Evolutionary conservation across 2,329 filamentous ascomycete genomes (phyloP), one percentile per base, ranked within the genome.

Genomic region (Colletotrichum sidae): DNA sequence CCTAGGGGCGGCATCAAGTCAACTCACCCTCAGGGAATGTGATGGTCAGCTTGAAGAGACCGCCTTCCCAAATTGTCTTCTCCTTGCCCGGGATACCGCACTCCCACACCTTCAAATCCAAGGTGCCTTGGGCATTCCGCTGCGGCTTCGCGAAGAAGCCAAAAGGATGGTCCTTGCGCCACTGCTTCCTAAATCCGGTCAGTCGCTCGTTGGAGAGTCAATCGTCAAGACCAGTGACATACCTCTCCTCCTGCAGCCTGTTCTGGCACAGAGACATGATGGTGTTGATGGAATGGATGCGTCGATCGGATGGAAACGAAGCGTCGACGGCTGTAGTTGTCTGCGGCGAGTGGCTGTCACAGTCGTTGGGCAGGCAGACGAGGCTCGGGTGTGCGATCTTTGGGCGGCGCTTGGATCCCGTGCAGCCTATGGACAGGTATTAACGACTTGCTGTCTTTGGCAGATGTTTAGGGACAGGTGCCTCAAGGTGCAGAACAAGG

Each of bases 21-120:
- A 38, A 80, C 89, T 78, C 80, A 96, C 94, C 94, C 74, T 99
- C 96, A 0, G 96, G 96, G 72, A 99, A 99, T 10, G 87, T 89
- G 72, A 99, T 91, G 63, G 92, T 93, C 65, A 99, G 83, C 83
- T 98, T 99, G 83, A 98, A 98, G 10, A 97, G 82, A 2, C 96
- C 96, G n/a, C 94, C 94, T 74, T 97, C 94, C 96, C 96, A 99
- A 25, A 98, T 90, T 0, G 96, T 99, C 83, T 96, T 96, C 67
- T 97, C 90, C 77, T 97, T 97, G 74, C 96, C 96, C 4, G 96
- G 96, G 47, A 99, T 92, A 47, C 94, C 94, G 74, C 96, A 98
- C 73, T 98, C 94, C 96, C 96, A 99, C 69, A 89, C 88, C 85
- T 97, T 97, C 69, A 99, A 84, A 75, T 99, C 96, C 56, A 98